These are phyloP conservation scores for Pholiota molesta DNA, from an alignment of 768 basidiomycete genomes.

Conservation along the genomic window DNA sequence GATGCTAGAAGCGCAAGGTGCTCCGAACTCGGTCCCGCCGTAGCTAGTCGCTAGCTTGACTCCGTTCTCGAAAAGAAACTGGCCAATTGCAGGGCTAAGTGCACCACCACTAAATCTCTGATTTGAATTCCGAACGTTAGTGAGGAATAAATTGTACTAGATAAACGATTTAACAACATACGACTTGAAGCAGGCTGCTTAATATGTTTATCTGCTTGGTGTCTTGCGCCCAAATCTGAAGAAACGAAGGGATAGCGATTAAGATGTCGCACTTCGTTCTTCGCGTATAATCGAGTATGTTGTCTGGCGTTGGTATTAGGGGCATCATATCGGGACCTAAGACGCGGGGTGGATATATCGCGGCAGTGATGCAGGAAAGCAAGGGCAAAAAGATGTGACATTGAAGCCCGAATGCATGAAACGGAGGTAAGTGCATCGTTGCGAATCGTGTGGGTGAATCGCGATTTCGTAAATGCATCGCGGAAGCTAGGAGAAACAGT, in stretches of 20 bases:
- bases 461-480: not conserved
- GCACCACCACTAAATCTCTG: slow-evolving; percentile 37
- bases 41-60: slow-evolving; percentile 26
- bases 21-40: slow-evolving; percentile 37
- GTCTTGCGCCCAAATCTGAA: slow-evolving; percentile 34
- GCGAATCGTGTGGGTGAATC: not conserved
- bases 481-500: no score
- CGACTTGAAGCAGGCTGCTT: slow-evolving; percentile 27
- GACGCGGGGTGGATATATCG: slow-evolving; percentile 30
- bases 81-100: slow-evolving; percentile 33
- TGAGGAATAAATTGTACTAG: no score
- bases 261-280: slow-evolving; percentile 29
- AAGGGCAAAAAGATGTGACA: slow-evolving; percentile 30
- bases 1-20: slow-evolving; percentile 15
- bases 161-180: slow-evolving; percentile 11
- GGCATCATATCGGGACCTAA: slow-evolving; percentile 25
- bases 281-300: slow-evolving; percentile 32
- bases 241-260: slow-evolving; percentile 36
- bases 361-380: slow-evolving; percentile 19
- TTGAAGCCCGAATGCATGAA: slow-evolving; percentile 32
- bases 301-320: slow-evolving; percentile 26
- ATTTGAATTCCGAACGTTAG: no score
- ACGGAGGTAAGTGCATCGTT: slow-evolving; percentile 33
- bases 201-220: slow-evolving; percentile 26
- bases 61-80: slow-evolving; percentile 31